Evolutionary conservation across 345 rosid species (phyloP), one percentile per base, ranked within the genome.

Genomic region (Lagerstroemia speciosa): DNA sequence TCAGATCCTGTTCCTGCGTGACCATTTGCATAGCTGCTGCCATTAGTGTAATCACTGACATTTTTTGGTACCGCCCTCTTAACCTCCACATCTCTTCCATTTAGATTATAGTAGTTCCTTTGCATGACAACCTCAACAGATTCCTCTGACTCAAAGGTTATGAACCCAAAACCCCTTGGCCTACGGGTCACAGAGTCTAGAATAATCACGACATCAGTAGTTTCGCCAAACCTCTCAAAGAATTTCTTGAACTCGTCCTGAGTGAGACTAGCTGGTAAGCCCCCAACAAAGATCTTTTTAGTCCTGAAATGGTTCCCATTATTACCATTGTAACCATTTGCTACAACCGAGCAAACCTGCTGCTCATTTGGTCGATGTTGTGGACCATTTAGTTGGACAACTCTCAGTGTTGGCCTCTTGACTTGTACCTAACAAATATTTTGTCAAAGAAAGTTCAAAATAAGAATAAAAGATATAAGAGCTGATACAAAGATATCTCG

Each of bases 301-400:
- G 34, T 34, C 46, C 57, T 41, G 29, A 66, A 48, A 38, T 66
- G 55, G n/a, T 4, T 43, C 9, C 41, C 60, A 32, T 52, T 46
- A 52, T 26, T 50, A 62, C 22, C 38, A 41, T 9, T 14, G 2
- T 41, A 41, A 30, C 37, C 38, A 62, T 62, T 62, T 14, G 22
- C 53, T 48, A 22, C 53, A 48, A 48, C 22, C 53, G 38, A 30
- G 30, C 37, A 30, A 15, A 31, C n/a, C 9, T 16, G 38, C 32
- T 60, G 64, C 17, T 36, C 24, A 41, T 22, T 7, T 30, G 53
- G 78, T 65, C 46, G 77, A 1, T 74, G 78, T 30, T 69, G 64
- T 14, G 79, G 87, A 45, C 48, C 27, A 6, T 75, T 83, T 31
- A 62, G 31, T 16, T 79, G 86, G 65, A 81, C 84, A 58, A 76